phyloP scores from a whole-genome alignment of 1,284 basidiomycete genomes.

The Malassezia sp. region DNA sequence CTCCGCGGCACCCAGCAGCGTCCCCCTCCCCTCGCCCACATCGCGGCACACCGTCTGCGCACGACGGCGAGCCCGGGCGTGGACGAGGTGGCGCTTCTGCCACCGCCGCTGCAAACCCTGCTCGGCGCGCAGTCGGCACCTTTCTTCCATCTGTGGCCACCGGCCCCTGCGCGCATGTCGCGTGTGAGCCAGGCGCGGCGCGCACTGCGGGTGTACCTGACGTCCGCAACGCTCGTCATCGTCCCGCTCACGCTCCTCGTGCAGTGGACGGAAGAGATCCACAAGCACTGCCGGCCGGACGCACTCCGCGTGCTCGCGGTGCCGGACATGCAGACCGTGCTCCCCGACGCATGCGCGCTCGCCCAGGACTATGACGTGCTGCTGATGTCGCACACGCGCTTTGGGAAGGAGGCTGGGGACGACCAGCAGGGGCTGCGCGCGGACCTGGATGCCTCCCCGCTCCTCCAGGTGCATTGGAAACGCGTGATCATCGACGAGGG shows the following conservation, averaged over 20 bases:
- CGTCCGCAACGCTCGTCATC: constrained; percentile 17
- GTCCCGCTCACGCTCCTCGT: constrained; percentile 17
- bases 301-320: constrained; percentile 12
- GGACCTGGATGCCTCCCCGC: constrained; percentile 8
- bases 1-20: too few relatives aligned
- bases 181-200: constrained; percentile 9
- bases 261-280: constrained; percentile 20
- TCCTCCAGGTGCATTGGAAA: constrained; percentile 18
- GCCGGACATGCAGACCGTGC: constrained; percentile 1
- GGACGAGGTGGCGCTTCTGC: not conserved
- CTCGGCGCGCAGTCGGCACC: constrained; percentile 11
- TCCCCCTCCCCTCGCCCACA: constrained; percentile 6
- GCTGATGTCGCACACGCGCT: constrained; percentile 16
- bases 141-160: constrained; percentile 19
- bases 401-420: constrained; percentile 19
- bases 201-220: constrained; percentile 15
- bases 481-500: constrained; percentile 23
- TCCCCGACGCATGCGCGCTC: constrained; percentile 9
- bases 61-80: constrained; percentile 6
- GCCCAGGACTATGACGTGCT: constrained; percentile 19
- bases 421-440: constrained; percentile 9
- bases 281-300: constrained; percentile 14
- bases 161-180: constrained; percentile 11
- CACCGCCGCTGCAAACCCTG: constrained; percentile 6
- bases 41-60: constrained; percentile 12